These are phyloP conservation scores for Middelhovenomyces tepae DNA, from an alignment of 805 yeast species.

Conservation along the genomic window DNA sequence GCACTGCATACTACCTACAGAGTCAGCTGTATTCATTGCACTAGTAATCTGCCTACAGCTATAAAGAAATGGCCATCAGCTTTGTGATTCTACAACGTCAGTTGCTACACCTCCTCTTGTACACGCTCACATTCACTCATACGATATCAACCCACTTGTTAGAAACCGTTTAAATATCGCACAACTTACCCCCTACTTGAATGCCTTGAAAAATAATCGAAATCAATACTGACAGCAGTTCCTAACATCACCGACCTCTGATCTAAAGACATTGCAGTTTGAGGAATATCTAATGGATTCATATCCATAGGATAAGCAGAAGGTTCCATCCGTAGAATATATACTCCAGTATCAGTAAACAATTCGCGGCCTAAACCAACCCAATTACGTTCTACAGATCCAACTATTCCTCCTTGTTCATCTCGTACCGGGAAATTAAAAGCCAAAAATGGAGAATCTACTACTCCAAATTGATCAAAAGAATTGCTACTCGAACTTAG, in stretches of 20 bases:
- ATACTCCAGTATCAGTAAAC: conserved; percentile 92
- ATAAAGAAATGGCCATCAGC: no score
- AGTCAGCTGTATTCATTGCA: no score
- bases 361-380: conserved; percentile 89
- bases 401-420: conserved; percentile 50
- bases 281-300: conserved; percentile 34
- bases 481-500: conserved; percentile 30
- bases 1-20: no score
- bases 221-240: conserved; percentile 86
- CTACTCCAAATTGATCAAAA: conserved; percentile 72
- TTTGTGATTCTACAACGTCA: no score
- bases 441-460: conserved; percentile 80
- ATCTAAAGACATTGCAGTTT: conserved; percentile 54
- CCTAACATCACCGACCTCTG: conserved; percentile 82
- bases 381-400: conserved; percentile 85
- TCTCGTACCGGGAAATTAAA: conserved; percentile 77
- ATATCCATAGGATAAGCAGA: conserved; percentile 49
- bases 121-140: no score
- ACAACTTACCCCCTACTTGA: conserved; percentile 40
- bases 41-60: no score
- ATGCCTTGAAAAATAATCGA: conserved; percentile 95
- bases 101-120: no score
- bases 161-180: conserved; percentile 24
- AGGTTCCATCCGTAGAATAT: conserved; percentile 76
- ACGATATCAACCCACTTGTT: no score